Evolutionary conservation across 2,329 filamentous ascomycete genomes (phyloP), one percentile per base, ranked within the genome.

Genomic region (Colletotrichum lentis): DNA sequence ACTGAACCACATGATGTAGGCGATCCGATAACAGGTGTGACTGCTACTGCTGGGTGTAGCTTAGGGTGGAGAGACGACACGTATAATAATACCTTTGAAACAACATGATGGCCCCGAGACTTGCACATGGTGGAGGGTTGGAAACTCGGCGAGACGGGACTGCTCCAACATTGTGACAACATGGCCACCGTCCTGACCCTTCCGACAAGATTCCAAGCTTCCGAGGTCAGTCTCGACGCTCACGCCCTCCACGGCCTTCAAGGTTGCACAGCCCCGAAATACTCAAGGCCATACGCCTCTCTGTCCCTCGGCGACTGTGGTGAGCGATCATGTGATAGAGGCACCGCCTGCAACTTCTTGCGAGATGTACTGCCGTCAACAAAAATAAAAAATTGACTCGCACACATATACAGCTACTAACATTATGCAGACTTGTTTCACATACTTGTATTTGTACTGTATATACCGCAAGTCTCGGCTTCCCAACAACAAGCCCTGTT

Each of bases 381-480:
- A 37, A 10, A 31, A 35, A n/a, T n/a, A n/a, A n/a, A n/a, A n/a
- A n/a, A n/a, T n/a, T n/a, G 7, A 35, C 31, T 35, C 31, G 8
- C 31, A 50, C 22, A 7, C 10, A n/a, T 31, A 8, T 22, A 18
- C 31, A 58, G 20, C 16, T 41, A 47, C 35, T 3, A 31, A 24
- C 10, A 20, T 5, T 2, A 10, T 11, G 20, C 4, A 20, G 31
- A 24, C n/a, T 31, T 49, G 59, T 31, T 35, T 65, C 54, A 55
- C 54, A 20, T 68, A 44, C n/a, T 58, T 59, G 41, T 65, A 68
- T 60, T 68, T 54, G 27, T 68, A 54, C 27, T 65, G 35, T 44
- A 50, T 68, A 54, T 68, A 39, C 35, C 52, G 2, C 16, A 59
- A 43, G 24, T 27, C 49, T 22, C 20, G 49, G 49, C 64, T 43